Base-by-base conservation (phyloP, 2,329 filamentous ascomycete genomes). In the Fusarium hainanense region DNA sequence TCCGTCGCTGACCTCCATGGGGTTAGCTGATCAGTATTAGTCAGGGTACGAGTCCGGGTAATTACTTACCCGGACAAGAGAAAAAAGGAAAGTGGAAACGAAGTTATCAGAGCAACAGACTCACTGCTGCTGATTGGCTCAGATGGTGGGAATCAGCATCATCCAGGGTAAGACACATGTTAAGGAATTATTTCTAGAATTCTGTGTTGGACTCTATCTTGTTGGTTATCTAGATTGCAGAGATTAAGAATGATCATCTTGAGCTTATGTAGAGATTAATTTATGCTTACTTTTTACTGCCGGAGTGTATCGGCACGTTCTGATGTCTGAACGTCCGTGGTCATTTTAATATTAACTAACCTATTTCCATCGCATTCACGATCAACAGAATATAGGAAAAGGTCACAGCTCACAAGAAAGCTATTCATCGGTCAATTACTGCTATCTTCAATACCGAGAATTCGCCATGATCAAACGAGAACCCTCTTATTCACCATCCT, bases 261-360 rank as follows among this genome's bases (percentile, higher is more conserved):
- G n/a, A 52, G 49, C 49, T 52, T 52, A 52, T 52, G 49, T 25
- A 28, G n/a, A 52, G 49, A 51, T 51, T 52, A 52, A 52, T 41
- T 52, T 52, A 52, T 52, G 49, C 49, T 52, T 52, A 51, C 41
- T 51, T 12, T 16, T 18, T 0, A 5, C 14, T 34, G 32, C 32
- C 16, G 8, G 9, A 4, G 14, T 21, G 27, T 28, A 28, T 1
- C 27, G n/a, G n/a, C n/a, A n/a, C n/a, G n/a, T n/a, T n/a, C n/a
- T n/a, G n/a, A n/a, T n/a, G n/a, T n/a, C n/a, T n/a, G n/a, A n/a
- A n/a, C n/a, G n/a, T n/a, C n/a, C n/a, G n/a, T n/a, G n/a, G n/a
- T n/a, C n/a, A n/a, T n/a, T n/a, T n/a, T n/a, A n/a, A n/a, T n/a
- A n/a, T n/a, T n/a, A n/a, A n/a, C n/a, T n/a, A n/a, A n/a, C 27